A percentile compares a stretch with the other conserved stretches of the same genome.
phyloP scores from a whole-genome alignment of 805 yeast genomes.

The Candida verbasci region DNA sequence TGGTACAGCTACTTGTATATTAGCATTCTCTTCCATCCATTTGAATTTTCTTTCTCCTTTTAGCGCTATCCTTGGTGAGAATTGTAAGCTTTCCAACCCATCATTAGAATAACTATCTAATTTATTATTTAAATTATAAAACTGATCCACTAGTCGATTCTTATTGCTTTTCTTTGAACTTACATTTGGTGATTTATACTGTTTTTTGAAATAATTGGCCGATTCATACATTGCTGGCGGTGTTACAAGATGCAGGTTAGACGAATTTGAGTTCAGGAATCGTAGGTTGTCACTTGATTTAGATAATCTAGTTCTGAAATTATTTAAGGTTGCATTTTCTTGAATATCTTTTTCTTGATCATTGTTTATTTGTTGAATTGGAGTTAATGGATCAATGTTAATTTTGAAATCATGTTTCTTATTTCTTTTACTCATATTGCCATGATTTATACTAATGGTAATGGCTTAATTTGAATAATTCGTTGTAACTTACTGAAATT shows the following conservation, averaged over 20 bases:
- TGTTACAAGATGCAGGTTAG: background rate
- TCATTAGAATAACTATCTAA: background rate
- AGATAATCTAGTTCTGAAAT: background rate
- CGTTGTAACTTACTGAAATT: too few relatives aligned
- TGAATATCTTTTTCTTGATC: background rate
- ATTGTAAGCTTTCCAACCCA: background rate
- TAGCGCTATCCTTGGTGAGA: background rate
- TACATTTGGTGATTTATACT: background rate
- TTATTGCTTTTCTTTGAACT: conserved; percentile 12
- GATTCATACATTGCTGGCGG: background rate
- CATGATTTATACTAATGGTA: too few relatives aligned
- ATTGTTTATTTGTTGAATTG: background rate
- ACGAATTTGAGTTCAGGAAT: background rate
- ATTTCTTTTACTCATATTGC: too few relatives aligned
- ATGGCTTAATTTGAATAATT: too few relatives aligned
- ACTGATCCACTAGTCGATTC: conserved; percentile 39
- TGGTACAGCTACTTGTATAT: background rate
- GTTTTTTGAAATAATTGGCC: conserved; percentile 1
- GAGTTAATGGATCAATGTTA: conserved; percentile 2
- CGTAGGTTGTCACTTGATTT: conserved; percentile 2
- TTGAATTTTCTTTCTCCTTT: conserved; percentile 1
- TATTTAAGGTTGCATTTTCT: background rate
- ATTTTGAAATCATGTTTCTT: background rate
- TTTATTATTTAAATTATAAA: conserved; percentile 17
- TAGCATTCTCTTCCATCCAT: conserved; percentile 2